Base-by-base conservation (phyloP, 768 basidiomycete genomes). In the Trametes cinnabarina region DNA sequence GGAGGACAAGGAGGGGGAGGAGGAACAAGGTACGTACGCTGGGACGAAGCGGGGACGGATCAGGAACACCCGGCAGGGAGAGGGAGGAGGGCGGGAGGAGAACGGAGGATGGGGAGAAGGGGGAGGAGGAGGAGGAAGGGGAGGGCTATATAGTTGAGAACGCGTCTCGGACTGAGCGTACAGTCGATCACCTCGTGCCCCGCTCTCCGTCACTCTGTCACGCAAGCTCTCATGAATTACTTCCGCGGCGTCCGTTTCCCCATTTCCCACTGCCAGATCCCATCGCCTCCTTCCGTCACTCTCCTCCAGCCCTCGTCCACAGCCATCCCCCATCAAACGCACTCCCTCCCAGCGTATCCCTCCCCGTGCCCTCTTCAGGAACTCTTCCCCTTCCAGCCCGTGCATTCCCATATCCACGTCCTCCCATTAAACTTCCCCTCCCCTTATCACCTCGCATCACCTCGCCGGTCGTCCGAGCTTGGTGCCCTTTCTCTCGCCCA, bases 141-240 rank as follows among this genome's bases (percentile, higher is more conserved):
- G 57, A 49, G 61, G 53, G 47, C 65, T 68, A 68, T 70, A 70
- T 70, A 68, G 15, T 30, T 22, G n/a, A n/a, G n/a, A n/a, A n/a
- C n/a, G n/a, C n/a, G n/a, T n/a, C n/a, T n/a, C n/a, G n/a, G n/a
- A n/a, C n/a, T n/a, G n/a, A n/a, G n/a, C n/a, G n/a, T n/a, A n/a
- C n/a, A n/a, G n/a, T n/a, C n/a, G n/a, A 62, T 62, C 56, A 62
- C 61, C 61, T 55, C 55, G 57, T 58, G 53, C 30, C 53, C 43
- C 3, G 44, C 42, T 3, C 35, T 51, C 61, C 42, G 55, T 55
- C 44, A 57, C 52, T 3, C 30, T 3, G 55, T 57, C 55, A 57
- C 55, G 51, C 30, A 57, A 55, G 43, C 35, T 39, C 61, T 63
- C 26, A 63, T 46, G 47, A 58, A 55, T 54, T 64, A 55, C 61